phyloP scores from a whole-genome alignment of 371 early-diverging fungal genomes.

The Rhizomucor miehei region DNA sequence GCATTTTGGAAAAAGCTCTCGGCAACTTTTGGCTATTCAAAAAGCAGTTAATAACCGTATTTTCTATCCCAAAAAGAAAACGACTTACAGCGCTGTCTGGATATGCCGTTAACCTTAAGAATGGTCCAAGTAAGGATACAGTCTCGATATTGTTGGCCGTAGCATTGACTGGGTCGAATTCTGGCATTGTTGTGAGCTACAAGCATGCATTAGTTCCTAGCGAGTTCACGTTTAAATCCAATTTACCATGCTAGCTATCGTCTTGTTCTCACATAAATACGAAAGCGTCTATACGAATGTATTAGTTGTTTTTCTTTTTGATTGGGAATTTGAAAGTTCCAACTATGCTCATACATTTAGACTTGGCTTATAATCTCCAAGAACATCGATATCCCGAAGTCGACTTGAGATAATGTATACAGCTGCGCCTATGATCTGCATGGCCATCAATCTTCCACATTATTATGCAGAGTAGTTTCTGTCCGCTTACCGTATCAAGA shows the following conservation, averaged over 20 bases:
- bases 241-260: conserved; percentile 54
- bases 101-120: conserved; percentile 62
- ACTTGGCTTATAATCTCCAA: conserved; percentile 56
- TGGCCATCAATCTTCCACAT: neutral
- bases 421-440: conserved; percentile 53
- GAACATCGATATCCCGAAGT: conserved; percentile 42
- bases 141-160: conserved; percentile 63
- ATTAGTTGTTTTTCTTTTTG: neutral
- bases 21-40: conserved; percentile 64
- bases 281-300: conserved; percentile 34
- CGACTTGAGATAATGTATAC: conserved; percentile 42
- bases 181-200: conserved; percentile 46
- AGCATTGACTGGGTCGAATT: conserved; percentile 61
- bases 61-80: neutral
- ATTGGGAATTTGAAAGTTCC: neutral
- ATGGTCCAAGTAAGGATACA: conserved; percentile 73
- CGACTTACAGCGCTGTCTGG: conserved; percentile 50
- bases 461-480: neutral
- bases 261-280: conserved; percentile 46
- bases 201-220: neutral
- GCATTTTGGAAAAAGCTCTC: conserved; percentile 62
- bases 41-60: too few species aligned
- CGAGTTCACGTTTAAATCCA: neutral
- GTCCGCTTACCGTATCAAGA: conserved; percentile 47
- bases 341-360: conserved; percentile 34